Conservation (phyloP, 257 asterid genomes). For the Nicotiana undulata region DNA sequence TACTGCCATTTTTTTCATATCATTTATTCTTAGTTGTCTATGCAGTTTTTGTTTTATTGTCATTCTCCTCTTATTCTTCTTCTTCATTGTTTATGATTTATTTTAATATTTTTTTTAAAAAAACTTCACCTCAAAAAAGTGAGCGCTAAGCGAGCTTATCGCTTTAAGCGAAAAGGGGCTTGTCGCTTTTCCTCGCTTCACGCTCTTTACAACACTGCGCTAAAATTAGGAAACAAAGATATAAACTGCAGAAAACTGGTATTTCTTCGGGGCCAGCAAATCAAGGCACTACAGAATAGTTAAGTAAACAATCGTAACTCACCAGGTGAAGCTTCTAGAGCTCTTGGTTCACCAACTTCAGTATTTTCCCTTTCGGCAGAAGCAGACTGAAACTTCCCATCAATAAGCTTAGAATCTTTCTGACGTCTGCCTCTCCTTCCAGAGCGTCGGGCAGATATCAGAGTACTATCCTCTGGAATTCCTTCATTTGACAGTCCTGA, state of each 20-base stretch:
- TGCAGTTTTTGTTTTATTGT: too few species aligned
- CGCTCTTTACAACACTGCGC: too few species aligned
- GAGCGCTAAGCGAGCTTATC: too few species aligned
- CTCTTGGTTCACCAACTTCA: conserved; percentile 34
- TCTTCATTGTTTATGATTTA: too few species aligned
- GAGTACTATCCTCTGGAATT: conserved; percentile 36
- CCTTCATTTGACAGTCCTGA: conserved; percentile 44
- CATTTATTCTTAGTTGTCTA: too few species aligned
- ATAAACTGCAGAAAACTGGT: neutral
- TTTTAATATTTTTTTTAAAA: too few species aligned
- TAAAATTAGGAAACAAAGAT: neutral
- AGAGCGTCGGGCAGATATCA: conserved; percentile 45
- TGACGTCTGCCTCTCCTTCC: conserved; percentile 70
- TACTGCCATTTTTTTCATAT: too few species aligned
- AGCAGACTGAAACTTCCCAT: conserved; percentile 37
- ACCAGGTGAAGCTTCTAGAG: conserved; percentile 33
- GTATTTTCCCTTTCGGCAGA: conserved; percentile 43
- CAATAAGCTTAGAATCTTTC: conserved; percentile 36
- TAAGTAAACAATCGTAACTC: conserved; percentile 16
- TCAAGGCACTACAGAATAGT: conserved; percentile 4
- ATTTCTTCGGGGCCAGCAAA: neutral
- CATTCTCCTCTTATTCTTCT: too few species aligned
- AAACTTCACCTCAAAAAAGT: too few species aligned
- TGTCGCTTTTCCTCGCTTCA: too few species aligned
- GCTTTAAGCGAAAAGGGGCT: too few species aligned